Evolutionary conservation across 169 alveolate species (phyloP), one percentile per base, ranked within the genome.

Genomic region (Plasmodium gonderi): DNA sequence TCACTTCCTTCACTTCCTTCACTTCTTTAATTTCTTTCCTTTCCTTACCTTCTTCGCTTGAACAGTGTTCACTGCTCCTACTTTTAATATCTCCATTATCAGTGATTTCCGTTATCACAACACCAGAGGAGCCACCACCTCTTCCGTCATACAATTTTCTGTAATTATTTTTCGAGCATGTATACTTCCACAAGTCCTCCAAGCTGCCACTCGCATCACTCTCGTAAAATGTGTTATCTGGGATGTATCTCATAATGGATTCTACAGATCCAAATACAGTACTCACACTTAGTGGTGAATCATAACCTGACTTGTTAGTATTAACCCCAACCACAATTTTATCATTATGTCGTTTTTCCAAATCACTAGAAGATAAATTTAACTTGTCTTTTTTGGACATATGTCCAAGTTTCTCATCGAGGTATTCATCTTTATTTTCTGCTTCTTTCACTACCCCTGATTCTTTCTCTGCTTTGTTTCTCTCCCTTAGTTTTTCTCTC

Each of bases 221-320:
- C 20, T 85, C 87, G 45, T 40, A 72, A 23, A 85, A 72, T 0
- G 83, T 74, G 1, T 72, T 74, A 36, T 85, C 69, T 0, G 92
- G 92, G 0, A 85, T 85, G 12, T 54, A 23, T 51, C 44, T 75
- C 45, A 75, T 38, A n/a, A 44, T 23, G 1, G 79, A 74, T 40
- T 74, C 92, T 1, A 36, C 67, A 23, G 92, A 54, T 1, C 60
- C 92, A 1, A 85, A 49, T 23, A 85, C 78, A 3, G 87, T 85
- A 8, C 87, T 85, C 1, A 74, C 33, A 54, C 92, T 85, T 17
- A 31, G 40, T 5, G 79, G 29, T 12, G 83, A 85, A 20, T 49
- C 44, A 38, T 51, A 72, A 54, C 36, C 31, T 23, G 72, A 65
- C 8, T 81, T 49, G 11, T 17, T 11, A 45, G 42, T 68, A 0